Base-by-base conservation (phyloP, 495 filamentous ascomycete genomes). In the Amniculicola lignicola region DNA sequence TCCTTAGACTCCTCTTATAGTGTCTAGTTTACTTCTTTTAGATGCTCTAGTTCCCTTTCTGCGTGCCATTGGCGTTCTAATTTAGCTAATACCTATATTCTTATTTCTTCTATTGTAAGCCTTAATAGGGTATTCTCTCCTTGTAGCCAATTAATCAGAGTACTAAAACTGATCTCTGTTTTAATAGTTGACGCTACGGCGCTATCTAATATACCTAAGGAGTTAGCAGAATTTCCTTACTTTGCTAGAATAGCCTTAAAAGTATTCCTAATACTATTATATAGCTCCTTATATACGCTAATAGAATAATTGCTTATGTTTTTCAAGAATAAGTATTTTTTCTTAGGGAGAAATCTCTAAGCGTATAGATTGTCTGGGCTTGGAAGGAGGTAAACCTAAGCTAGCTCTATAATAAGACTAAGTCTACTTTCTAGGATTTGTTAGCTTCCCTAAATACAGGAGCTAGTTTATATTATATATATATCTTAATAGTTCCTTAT, bases 71-170 rank as follows among this genome's bases (percentile, higher is more conserved):
- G 24, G 33, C 23, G 35, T 49, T 22, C 38, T 51, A 15, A 45
- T 43, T 29, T 33, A 49, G 16, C 35, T 49, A 48, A 42, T 56
- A 61, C 51, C 57, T 56, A 57, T 31, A 31, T 56, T 57, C 16
- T 21, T 49, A 44, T 62, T 33, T 27, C 52, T 35, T 29, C 39
- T 44, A 47, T 56, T 29, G 33, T 16, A n/a, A n/a, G 53, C 58
- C 46, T 62, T 29, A 57, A 43, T 44, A 51, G 28, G 28, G 39
- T n/a, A 62, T 42, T 31, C 31, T 37, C 46, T 62, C 41, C 33
- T 45, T 51, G 51, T 57, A 27, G n/a, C n/a, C n/a, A n/a, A n/a
- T n/a, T n/a, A n/a, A n/a, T n/a, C n/a, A n/a, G n/a, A n/a, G n/a
- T 49, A 28, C 42, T 53, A 19, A 6, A 61, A 56, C 19, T 44